Evolutionary conservation across 306 rosid species (phyloP), one percentile per base, ranked within the genome.

Genomic region (Cucurbita ficifolia): DNA sequence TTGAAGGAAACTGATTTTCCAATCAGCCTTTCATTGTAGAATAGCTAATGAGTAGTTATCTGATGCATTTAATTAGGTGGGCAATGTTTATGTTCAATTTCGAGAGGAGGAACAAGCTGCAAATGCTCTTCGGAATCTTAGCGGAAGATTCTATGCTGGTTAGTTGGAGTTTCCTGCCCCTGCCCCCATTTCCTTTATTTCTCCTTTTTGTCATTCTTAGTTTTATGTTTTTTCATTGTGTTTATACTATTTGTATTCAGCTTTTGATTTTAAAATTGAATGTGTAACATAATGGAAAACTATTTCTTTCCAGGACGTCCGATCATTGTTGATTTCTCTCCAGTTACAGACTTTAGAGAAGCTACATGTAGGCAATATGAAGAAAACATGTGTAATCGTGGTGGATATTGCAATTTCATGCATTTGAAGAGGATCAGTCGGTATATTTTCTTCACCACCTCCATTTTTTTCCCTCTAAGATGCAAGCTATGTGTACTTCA

Each of bases 331-430:
- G 95, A 88, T 74, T 88, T 84, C 46, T 88, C 95, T 45, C 91
- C 91, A 0, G 95, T 88, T 57, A 89, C 96, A 0, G 88, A 89
- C 63, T 89, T 89, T 21, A 84, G 88, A 3, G 96, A 85, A 83
- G 91, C 91, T 45, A 87, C 96, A 56, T 89, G 96, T 64, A 85
- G 95, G 83, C 95, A 86, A 76, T 86, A 88, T 18, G 95, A 86
- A 76, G 95, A 88, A 79, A 84, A 86, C 74, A 83, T 85, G 21
- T 88, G 95, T 81, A 88, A 88, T 77, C 89, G 88, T 5, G 53
- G 53, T 49, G 53, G 53, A 6, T 49, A 49, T 49, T 49, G 53
- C 53, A 49, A 49, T 49, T 88, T 88, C 76, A 88, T 88, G 94
- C 94, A 86, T 71, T 78, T 88, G 83, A 89, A 89, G 70, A 89